These are phyloP conservation scores for Trichoderma sp. DNA, from an alignment of 2,329 filamentous ascomycete species.

Conservation along the genomic window DNA sequence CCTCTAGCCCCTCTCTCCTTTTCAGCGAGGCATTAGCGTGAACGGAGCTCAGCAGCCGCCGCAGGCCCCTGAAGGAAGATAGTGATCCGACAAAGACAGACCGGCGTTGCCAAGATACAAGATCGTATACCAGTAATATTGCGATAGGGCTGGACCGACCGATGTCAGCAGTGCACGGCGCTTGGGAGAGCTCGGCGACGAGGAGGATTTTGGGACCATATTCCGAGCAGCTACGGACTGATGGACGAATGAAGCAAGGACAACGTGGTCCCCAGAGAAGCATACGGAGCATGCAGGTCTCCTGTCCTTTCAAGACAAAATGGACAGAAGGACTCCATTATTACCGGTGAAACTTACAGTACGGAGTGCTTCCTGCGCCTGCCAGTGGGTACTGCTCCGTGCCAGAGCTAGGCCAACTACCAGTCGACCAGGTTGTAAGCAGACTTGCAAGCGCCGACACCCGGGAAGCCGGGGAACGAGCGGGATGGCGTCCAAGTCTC, in stretches of 20 bases:
- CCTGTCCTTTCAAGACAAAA: neutral
- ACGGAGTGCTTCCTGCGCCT: neutral
- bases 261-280: neutral
- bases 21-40: constrained; percentile 3
- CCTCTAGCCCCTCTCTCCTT: neutral
- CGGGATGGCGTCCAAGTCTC: constrained; percentile 11
- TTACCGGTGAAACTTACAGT: neutral
- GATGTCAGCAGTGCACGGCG: neutral
- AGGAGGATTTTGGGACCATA: neutral
- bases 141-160: constrained; percentile 13
- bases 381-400: neutral
- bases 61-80: neutral
- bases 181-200: neutral
- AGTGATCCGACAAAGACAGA: constrained; percentile 1
- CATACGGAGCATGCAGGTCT: neutral
- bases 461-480: constrained; percentile 15
- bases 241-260: neutral
- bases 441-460: constrained; percentile 6
- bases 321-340: neutral
- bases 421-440: neutral
- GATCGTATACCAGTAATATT: neutral
- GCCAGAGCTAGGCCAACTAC: neutral
- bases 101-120: neutral
- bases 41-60: neutral
- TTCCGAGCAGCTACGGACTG: neutral